Evolutionary conservation across 176 grass and related monocot genomes (phyloP).

Genomic region (Zoysia japonica): DNA sequence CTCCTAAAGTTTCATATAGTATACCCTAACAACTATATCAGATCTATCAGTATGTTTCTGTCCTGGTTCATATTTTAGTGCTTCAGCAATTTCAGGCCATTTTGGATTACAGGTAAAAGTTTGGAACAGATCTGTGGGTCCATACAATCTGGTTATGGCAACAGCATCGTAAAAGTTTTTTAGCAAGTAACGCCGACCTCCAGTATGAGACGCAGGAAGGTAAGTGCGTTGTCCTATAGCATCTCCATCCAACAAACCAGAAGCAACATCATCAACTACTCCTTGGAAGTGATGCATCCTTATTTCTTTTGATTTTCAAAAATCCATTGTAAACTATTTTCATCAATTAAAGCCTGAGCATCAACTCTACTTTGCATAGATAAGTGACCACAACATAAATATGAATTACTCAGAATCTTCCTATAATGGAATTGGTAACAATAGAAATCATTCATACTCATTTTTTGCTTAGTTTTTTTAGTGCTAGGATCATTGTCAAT

Average conservation of each 20-base stretch:
- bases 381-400: no score
- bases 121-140: not conserved
- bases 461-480: not conserved
- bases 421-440: no score
- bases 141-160: not conserved
- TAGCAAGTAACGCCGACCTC: not conserved
- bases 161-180: not conserved
- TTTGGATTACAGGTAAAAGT: not conserved
- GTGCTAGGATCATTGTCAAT: not conserved
- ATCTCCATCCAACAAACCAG: no score
- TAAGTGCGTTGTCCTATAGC: no score
- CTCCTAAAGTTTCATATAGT: not conserved
- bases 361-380: no score
- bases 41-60: not conserved
- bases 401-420: no score
- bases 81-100: not conserved
- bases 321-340: no score
- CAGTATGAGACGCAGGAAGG: not conserved
- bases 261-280: no score
- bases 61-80: not conserved
- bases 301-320: no score
- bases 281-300: no score
- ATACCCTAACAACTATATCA: not conserved
- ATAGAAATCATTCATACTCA: not conserved
- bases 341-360: no score